These are phyloP conservation scores for Pythium periplocum DNA, from an alignment of 352 stramenopile species.

Conservation along the genomic window DNA sequence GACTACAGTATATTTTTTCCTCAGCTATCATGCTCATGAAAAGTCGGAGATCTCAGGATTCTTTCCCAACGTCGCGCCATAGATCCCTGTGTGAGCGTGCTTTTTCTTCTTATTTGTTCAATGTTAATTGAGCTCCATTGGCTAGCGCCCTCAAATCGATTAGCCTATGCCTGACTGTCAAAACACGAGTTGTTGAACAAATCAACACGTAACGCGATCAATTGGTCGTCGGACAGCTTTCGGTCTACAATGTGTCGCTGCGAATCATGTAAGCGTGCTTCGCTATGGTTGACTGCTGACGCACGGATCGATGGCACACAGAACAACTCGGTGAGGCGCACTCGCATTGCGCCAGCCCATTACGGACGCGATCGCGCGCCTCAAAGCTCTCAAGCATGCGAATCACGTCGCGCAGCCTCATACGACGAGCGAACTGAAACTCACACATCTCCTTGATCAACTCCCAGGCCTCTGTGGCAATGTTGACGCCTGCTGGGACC, in stretches of 20 bases:
- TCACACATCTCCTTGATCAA: conserved; percentile 6
- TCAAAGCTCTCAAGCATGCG: conserved; percentile 5
- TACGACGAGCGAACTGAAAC: conserved; percentile 3
- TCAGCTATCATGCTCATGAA: too few species aligned
- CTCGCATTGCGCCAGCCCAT: conserved; percentile 5
- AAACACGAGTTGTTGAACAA: neutral
- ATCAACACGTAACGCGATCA: conserved; percentile 7
- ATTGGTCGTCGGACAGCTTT: conserved; percentile 4
- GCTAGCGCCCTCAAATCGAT: too few species aligned
- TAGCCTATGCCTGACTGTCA: too few species aligned
- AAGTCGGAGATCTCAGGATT: too few species aligned
- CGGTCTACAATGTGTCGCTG: conserved; percentile 9
- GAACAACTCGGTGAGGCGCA: conserved; percentile 8
- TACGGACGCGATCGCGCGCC: conserved; percentile 2
- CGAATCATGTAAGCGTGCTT: neutral
- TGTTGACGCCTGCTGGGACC: conserved; percentile 5
- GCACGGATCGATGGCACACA: conserved; percentile 8
- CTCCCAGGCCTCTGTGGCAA: conserved; percentile 6
- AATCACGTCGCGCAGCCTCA: conserved; percentile 7
- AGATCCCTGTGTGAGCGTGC: too few species aligned
- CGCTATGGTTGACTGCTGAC: conserved; percentile 7
- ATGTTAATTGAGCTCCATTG: too few species aligned
- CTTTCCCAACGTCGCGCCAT: too few species aligned
- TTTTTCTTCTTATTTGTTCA: too few species aligned
- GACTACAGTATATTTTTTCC: too few species aligned